phyloP scores from a whole-genome alignment of 148 eudicot species.

The Fagopyrum homotropicum region DNA sequence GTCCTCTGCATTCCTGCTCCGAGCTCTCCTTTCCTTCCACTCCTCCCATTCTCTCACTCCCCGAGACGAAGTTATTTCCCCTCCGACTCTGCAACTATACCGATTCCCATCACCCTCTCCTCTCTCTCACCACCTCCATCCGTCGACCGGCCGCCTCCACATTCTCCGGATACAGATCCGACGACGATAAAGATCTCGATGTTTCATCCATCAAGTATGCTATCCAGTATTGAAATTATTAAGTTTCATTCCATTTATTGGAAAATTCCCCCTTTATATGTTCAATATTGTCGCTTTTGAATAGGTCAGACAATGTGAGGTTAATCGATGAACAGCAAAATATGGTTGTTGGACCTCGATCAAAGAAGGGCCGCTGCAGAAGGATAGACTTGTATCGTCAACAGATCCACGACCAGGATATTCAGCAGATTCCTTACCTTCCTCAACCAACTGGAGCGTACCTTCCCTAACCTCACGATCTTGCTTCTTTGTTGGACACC shows the following conservation, averaged over 20 bases:
- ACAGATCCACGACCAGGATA: no score
- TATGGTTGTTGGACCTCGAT: slow-evolving; percentile 39
- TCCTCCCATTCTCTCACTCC: neutral
- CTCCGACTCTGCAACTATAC: slow-evolving; percentile 20
- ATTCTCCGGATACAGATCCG: slow-evolving; percentile 31
- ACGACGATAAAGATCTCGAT: slow-evolving; percentile 28
- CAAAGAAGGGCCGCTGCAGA: no score
- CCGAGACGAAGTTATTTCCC: slow-evolving; percentile 23
- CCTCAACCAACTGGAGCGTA: no score
- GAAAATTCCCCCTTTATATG: neutral
- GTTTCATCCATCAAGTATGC: slow-evolving; percentile 27
- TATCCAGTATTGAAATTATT: neutral
- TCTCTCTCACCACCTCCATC: slow-evolving; percentile 21
- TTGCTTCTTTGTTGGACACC: no score
- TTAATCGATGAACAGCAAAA: slow-evolving; percentile 63
- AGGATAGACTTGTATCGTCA: no score
- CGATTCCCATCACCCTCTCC: slow-evolving; percentile 6
- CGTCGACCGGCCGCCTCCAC: slow-evolving; percentile 26
- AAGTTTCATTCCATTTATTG: no score
- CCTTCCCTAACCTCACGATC: no score
- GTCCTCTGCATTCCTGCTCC: neutral
- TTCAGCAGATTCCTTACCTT: no score
- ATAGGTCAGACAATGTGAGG: slow-evolving; percentile 71
- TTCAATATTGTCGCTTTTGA: slow-evolving; percentile 14
- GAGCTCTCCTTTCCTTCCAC: slow-evolving; percentile 1